phyloP scores from a whole-genome alignment of 2,329 filamentous ascomycete species.

The Aspergillus versicolor region DNA sequence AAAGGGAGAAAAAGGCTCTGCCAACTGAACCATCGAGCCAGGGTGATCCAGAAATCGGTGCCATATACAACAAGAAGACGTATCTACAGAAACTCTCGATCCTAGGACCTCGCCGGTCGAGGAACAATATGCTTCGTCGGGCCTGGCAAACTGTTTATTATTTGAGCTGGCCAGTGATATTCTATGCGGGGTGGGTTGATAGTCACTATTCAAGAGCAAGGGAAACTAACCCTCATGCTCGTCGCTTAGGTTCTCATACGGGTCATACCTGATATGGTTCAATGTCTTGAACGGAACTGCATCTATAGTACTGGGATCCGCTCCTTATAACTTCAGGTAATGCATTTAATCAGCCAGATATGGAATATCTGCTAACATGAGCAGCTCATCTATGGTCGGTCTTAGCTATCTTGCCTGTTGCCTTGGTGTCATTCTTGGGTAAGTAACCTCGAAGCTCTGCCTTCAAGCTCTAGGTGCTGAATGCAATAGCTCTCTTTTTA shows the following conservation, averaged over 20 bases:
- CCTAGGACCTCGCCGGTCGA: slow-evolving; percentile 24
- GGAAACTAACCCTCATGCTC: neutral
- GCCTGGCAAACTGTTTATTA: slow-evolving; percentile 35
- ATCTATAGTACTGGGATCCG: slow-evolving; percentile 35
- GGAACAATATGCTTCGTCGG: slow-evolving; percentile 35
- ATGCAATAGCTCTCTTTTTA: slow-evolving; percentile 34
- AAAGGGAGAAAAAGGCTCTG: slow-evolving; percentile 19
- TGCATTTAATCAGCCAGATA: neutral
- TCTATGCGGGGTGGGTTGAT: slow-evolving; percentile 34
- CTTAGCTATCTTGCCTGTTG: slow-evolving; percentile 39
- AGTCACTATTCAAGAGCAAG: neutral
- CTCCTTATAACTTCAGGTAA: slow-evolving; percentile 40
- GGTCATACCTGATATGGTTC: slow-evolving; percentile 41
- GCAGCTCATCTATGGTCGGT: slow-evolving; percentile 38
- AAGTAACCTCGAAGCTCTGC: neutral
- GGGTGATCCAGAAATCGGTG: slow-evolving; percentile 17
- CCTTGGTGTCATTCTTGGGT: slow-evolving; percentile 34
- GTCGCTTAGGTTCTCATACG: slow-evolving; percentile 35
- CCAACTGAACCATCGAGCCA: slow-evolving; percentile 4
- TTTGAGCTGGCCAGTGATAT: slow-evolving; percentile 40
- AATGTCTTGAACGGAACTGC: slow-evolving; percentile 43
- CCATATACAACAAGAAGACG: slow-evolving; percentile 29
- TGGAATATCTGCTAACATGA: slow-evolving; percentile 15
- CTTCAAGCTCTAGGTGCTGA: neutral
- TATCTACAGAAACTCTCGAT: slow-evolving; percentile 36